phyloP scores from a whole-genome alignment of 1,139 yeast species.

The Kodamaea plutei region DNA sequence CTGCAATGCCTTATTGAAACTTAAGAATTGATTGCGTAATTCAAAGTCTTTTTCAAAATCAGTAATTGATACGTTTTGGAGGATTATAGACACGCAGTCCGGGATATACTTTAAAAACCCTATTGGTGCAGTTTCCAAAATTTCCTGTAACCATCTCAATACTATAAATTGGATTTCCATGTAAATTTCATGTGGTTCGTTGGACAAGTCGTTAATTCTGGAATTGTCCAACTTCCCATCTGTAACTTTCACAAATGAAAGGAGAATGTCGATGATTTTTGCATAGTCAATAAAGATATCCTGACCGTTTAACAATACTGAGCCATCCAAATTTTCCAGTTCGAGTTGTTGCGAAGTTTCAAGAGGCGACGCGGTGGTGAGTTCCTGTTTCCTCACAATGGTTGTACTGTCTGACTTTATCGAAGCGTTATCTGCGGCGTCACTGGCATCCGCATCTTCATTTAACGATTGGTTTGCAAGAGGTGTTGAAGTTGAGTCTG shows the following conservation, averaged over 20 bases:
- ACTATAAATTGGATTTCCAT: slow-evolving; percentile 79
- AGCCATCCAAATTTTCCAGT: slow-evolving; percentile 34
- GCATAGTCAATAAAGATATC: slow-evolving; percentile 81
- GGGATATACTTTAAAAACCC: slow-evolving; percentile 64
- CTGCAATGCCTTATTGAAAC: slow-evolving; percentile 35
- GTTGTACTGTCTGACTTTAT: slow-evolving; percentile 25
- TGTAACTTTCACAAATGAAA: slow-evolving; percentile 66
- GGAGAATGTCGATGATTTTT: slow-evolving; percentile 72
- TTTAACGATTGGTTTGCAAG: not conserved
- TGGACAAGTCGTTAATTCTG: slow-evolving; percentile 26
- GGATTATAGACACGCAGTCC: slow-evolving; percentile 36
- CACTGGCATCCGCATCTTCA: slow-evolving; percentile 6
- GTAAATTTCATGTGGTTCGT: slow-evolving; percentile 46
- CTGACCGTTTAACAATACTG: slow-evolving; percentile 73
- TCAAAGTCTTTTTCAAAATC: slow-evolving; percentile 40
- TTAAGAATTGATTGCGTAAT: slow-evolving; percentile 34
- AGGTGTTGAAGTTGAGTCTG: not conserved
- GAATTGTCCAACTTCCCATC: slow-evolving; percentile 17
- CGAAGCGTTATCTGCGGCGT: slow-evolving; percentile 18
- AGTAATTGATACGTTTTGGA: slow-evolving; percentile 36
- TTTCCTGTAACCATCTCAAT: slow-evolving; percentile 76
- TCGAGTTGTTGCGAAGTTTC: slow-evolving; percentile 5
- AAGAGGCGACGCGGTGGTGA: not conserved
- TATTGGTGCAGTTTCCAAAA: slow-evolving; percentile 70
- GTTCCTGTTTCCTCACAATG: slow-evolving; percentile 16